Evolutionary conservation across 345 rosid genomes (phyloP), one percentile per base, ranked within the genome.

Genomic region (Draba incana): DNA sequence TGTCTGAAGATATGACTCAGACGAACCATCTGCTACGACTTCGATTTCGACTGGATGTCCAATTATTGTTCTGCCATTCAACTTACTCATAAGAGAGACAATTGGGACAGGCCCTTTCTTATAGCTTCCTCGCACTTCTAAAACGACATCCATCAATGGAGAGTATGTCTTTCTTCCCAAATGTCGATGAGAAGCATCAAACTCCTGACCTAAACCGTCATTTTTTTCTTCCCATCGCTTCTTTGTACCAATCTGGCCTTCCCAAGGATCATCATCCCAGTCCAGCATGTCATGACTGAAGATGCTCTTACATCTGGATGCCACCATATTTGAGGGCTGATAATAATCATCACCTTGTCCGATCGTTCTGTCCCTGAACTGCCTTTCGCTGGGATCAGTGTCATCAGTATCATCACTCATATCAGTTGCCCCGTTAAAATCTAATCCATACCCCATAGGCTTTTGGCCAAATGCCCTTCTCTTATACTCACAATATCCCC

Each of bases 41-140:
- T 95, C 92, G 45, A 88, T 80, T 70, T 82, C 89, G 72, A 92
- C 81, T 0, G 93, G 92, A 77, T 95, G 98, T 60, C 99, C 99
- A 65, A 92, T 84, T 66, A 95, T 86, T 57, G 99, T 95, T 79
- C 84, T 83, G 63, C 98, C 90, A 66, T 85, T 80, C 48, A 88
- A 66, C 78, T 85, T 92, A 84, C 99, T 89, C 75, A 78, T 80
- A 75, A 84, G 79, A 42, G 99, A 89, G 64, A 88, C 85, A 68
- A 95, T 82, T 10, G 99, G 99, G 56, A 89, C 96, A 38, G 73
- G 86, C 63, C 82, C 88, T 72, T 83, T 92, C 70, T 64, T 82
- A 78, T 92, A 89, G 79, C 88, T 82, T 53, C 85, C 86, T 85
- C 82, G 88, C 72, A 95, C 99, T 82, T 89, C 84, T 66, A 95